Evolutionary conservation across 441 rosid species (phyloP).

Genomic region (Geranium incanum): DNA sequence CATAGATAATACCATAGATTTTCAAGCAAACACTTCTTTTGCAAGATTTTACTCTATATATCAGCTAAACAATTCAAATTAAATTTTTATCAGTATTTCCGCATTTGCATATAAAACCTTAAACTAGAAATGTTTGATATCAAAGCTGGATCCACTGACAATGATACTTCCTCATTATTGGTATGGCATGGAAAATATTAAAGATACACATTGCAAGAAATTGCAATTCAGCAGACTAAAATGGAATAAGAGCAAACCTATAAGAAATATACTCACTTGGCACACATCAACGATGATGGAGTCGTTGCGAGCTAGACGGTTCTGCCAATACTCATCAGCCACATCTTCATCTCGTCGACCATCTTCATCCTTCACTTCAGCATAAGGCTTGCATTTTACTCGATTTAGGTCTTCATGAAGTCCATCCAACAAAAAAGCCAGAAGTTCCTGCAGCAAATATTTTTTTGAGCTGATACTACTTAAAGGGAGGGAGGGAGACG

Average conservation of each 20-base stretch:
- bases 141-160: not conserved
- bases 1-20: not conserved
- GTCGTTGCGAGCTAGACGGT: slow-evolving; percentile 64
- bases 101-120: not conserved
- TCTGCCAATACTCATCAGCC: slow-evolving; percentile 69
- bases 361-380: slow-evolving; percentile 63
- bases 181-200: not conserved
- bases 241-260: slow-evolving; percentile 21
- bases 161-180: slow-evolving; percentile 1
- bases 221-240: slow-evolving; percentile 19
- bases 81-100: not conserved
- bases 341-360: slow-evolving; percentile 59
- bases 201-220: slow-evolving; percentile 11
- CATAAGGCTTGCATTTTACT: slow-evolving; percentile 64
- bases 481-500: slow-evolving; percentile 8
- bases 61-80: not conserved
- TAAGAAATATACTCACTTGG: slow-evolving; percentile 45
- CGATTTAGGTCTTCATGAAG: slow-evolving; percentile 76
- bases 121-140: not conserved
- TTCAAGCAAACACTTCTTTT: not conserved
- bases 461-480: slow-evolving; percentile 24
- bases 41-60: not conserved
- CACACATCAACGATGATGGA: slow-evolving; percentile 63
- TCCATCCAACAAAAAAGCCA: slow-evolving; percentile 72
- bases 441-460: slow-evolving; percentile 47